phyloP scores from a whole-genome alignment of 768 basidiomycete species.

The Tremella mesenterica region DNA sequence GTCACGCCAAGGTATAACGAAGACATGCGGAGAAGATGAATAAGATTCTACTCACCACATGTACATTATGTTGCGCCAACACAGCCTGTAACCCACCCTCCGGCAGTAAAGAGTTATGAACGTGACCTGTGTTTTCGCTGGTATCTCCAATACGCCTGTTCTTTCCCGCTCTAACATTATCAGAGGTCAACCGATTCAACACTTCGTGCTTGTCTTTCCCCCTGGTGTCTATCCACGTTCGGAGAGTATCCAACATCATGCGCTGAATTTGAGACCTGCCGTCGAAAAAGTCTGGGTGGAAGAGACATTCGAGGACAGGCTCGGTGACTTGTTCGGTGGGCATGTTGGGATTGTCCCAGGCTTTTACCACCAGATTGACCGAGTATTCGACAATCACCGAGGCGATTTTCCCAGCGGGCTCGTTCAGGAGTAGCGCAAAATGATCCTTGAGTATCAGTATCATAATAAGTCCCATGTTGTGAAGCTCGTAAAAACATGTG shows the following conservation, averaged over 20 bases:
- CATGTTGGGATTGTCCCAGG: constrained; percentile 61
- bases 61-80: constrained; percentile 39
- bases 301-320: constrained; percentile 36
- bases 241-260: constrained; percentile 38
- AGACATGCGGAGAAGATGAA: neutral
- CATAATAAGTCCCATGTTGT: too few relatives aligned
- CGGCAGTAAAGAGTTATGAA: constrained; percentile 33
- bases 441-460: constrained; percentile 52
- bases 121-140: constrained; percentile 25
- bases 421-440: constrained; percentile 62
- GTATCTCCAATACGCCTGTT: constrained; percentile 42
- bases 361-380: constrained; percentile 61
- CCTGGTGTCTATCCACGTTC: constrained; percentile 23
- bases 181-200: constrained; percentile 32
- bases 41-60: constrained; percentile 29
- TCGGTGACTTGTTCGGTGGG: constrained; percentile 36
- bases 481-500: too few relatives aligned
- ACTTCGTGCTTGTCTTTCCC: constrained; percentile 34
- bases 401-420: constrained; percentile 67
- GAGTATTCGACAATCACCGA: constrained; percentile 59
- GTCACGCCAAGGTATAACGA: too few relatives aligned
- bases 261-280: constrained; percentile 33
- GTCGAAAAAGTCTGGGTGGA: constrained; percentile 41
- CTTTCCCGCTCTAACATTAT: constrained; percentile 27
- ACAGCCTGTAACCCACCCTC: constrained; percentile 40